These are phyloP conservation scores for Lipomyces kockii DNA, from an alignment of 805 yeast species.

Conservation along the genomic window DNA sequence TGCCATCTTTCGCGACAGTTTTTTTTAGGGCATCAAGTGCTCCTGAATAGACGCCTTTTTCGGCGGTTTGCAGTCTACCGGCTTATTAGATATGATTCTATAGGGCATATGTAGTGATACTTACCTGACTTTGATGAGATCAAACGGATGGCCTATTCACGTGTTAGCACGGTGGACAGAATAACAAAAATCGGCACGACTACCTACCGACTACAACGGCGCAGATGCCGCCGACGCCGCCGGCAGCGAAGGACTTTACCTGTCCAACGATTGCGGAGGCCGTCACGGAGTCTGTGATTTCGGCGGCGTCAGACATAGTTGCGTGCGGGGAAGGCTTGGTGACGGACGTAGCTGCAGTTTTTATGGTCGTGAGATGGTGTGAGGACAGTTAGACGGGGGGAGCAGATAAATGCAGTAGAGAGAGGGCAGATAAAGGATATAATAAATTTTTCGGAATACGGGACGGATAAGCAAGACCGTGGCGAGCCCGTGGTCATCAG, in stretches of 20 bases:
- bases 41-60: slow-evolving; percentile 61
- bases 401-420: not conserved
- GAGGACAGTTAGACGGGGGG: not conserved
- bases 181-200: not conserved
- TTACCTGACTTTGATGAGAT: slow-evolving; percentile 73
- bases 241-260: slow-evolving; percentile 83
- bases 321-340: not conserved
- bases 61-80: slow-evolving; percentile 72
- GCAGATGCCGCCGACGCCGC: slow-evolving; percentile 96
- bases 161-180: not conserved
- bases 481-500: not conserved
- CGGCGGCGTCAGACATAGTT: slow-evolving; percentile 41
- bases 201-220: slow-evolving; percentile 81
- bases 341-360: not conserved
- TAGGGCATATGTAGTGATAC: not conserved
- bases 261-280: slow-evolving; percentile 61
- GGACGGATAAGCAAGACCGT: not conserved
- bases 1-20: slow-evolving; percentile 75
- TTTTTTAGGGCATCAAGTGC: slow-evolving; percentile 69
- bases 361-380: not conserved
- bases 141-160: slow-evolving; percentile 74
- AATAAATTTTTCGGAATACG: not conserved
- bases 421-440: not conserved
- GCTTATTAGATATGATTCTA: not conserved
- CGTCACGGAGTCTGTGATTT: slow-evolving; percentile 33